A percentile compares a stretch with the other conserved stretches of the same genome.
These are phyloP conservation scores for Arachis hypogaea DNA, from an alignment of 306 rosid genomes.

Conservation along the genomic window DNA sequence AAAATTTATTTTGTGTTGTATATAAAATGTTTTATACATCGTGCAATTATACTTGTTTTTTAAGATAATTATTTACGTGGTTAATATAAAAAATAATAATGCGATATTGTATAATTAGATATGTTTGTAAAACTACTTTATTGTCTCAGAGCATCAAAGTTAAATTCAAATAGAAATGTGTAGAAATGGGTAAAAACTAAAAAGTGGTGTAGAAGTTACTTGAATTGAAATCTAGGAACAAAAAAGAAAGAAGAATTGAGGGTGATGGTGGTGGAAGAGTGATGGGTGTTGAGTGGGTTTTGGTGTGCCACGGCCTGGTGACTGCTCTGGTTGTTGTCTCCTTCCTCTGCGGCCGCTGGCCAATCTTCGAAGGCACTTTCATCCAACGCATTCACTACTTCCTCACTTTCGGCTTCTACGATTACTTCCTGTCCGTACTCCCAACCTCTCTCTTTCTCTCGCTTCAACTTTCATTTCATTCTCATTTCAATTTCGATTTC, in stretches of 20 bases:
- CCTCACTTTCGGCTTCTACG: slow-evolving; percentile 81
- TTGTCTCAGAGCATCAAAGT: too few relatives aligned
- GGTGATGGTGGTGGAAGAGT: neutral
- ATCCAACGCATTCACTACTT: slow-evolving; percentile 72
- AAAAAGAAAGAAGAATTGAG: neutral
- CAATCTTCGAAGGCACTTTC: slow-evolving; percentile 87
- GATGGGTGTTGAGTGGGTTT: slow-evolving; percentile 74
- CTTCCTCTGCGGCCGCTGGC: slow-evolving; percentile 96
- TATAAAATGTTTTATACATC: too few relatives aligned
- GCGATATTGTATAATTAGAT: too few relatives aligned
- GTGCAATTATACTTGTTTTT: too few relatives aligned
- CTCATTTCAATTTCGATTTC: neutral
- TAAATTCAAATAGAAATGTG: too few relatives aligned
- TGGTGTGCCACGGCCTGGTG: slow-evolving; percentile 70
- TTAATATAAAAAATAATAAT: too few relatives aligned
- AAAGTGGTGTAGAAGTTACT: too few relatives aligned
- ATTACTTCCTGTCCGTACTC: slow-evolving; percentile 65
- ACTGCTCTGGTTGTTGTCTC: slow-evolving; percentile 67
- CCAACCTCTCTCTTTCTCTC: neutral
- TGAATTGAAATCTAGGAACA: too few relatives aligned
- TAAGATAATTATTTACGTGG: too few relatives aligned
- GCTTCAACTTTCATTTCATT: neutral
- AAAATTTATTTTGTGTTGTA: too few relatives aligned
- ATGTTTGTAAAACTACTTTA: too few relatives aligned
- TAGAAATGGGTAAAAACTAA: too few relatives aligned